These are phyloP conservation scores for Coriolopsis trogii DNA, from an alignment of 1,284 basidiomycete species.

Conservation along the genomic window DNA sequence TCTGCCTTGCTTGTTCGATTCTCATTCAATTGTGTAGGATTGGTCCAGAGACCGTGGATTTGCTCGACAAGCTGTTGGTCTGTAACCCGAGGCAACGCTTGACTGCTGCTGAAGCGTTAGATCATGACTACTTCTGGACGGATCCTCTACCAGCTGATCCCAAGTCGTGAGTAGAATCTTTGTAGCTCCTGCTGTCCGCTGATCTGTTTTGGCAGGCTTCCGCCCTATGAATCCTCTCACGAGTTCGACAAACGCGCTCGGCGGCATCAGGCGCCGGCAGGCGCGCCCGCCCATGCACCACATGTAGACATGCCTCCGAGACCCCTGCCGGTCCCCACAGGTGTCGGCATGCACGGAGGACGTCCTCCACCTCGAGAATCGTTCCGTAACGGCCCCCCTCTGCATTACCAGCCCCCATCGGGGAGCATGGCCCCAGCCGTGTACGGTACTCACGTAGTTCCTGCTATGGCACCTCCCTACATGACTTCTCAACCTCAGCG, in stretches of 20 bases:
- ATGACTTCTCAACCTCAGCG: conserved; percentile 1
- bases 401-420: conserved; percentile 19
- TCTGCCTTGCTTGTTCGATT: not conserved
- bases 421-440: conserved; percentile 13
- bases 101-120: conserved; percentile 86
- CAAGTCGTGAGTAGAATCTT: conserved; percentile 58
- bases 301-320: conserved; percentile 25
- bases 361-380: conserved; percentile 34
- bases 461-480: conserved; percentile 12
- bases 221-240: conserved; percentile 79
- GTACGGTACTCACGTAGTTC: conserved; percentile 16
- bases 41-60: conserved; percentile 80
- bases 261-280: conserved; percentile 40
- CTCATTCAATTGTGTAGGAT: conserved; percentile 43
- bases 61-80: conserved; percentile 88
- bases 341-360: conserved; percentile 24
- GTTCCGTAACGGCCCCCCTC: conserved; percentile 31
- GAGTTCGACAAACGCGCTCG: conserved; percentile 83
- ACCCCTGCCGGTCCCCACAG: conserved; percentile 25
- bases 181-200: not conserved
- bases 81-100: conserved; percentile 93
- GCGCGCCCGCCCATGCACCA: conserved; percentile 24
- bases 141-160: conserved; percentile 85
- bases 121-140: conserved; percentile 93
- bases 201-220: conserved; percentile 54